Conservation (phyloP, 2,329 filamentous ascomycete species). For the Macroventuria anomochaeta region DNA sequence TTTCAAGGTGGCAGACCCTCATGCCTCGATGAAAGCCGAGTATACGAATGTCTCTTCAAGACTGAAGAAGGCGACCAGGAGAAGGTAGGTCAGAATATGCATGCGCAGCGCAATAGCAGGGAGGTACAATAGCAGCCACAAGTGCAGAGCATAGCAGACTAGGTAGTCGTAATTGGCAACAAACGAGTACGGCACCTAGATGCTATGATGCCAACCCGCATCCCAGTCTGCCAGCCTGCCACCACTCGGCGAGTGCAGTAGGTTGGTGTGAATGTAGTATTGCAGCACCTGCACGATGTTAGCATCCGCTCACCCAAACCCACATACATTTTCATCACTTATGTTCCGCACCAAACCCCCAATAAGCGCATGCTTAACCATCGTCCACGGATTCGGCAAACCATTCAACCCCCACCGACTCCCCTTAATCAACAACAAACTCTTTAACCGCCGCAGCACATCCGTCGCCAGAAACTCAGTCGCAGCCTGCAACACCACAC, state of each 20-base stretch:
- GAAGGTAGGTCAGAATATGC: conserved; percentile 74
- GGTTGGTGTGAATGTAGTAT: conserved; percentile 75
- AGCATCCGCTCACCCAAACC: neutral
- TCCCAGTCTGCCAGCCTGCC: conserved; percentile 52
- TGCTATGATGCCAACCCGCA: conserved; percentile 64
- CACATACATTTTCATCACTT: conserved; percentile 24
- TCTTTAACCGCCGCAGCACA: conserved; percentile 60
- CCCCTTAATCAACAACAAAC: conserved; percentile 63
- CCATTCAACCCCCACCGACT: conserved; percentile 66
- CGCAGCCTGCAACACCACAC: conserved; percentile 60
- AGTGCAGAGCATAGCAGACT: conserved; percentile 65
- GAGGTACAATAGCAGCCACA: conserved; percentile 69
- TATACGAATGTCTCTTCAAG: conserved; percentile 71
- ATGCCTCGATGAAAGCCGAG: too few species aligned
- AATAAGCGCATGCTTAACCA: conserved; percentile 61
- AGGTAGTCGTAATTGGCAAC: conserved; percentile 73
- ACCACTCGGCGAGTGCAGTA: conserved; percentile 64
- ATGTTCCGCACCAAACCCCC: conserved; percentile 66
- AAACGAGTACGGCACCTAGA: conserved; percentile 66
- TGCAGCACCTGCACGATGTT: conserved; percentile 60
- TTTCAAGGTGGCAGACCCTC: too few species aligned
- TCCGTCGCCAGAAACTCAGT: conserved; percentile 64
- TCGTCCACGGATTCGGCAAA: conserved; percentile 68
- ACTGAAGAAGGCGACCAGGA: conserved; percentile 68
- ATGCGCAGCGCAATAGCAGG: conserved; percentile 70